phyloP scores from a whole-genome alignment of 495 filamentous ascomycete species.

The Hypoxylon fuscum region DNA sequence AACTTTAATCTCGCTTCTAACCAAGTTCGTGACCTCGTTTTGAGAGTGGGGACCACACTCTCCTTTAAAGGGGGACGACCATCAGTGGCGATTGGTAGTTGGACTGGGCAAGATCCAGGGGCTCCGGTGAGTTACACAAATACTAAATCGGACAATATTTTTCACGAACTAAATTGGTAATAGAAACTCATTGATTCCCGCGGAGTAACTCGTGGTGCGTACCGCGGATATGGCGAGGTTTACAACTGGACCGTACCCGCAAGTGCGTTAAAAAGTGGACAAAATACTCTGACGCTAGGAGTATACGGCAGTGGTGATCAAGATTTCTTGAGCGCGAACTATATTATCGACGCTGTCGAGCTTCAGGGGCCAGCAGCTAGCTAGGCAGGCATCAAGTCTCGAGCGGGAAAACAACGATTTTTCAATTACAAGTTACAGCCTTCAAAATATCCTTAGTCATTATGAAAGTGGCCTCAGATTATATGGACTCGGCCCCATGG shows the following conservation, averaged over 20 bases:
- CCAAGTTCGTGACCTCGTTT: conserved; percentile 47
- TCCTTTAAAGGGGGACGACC: conserved; percentile 65
- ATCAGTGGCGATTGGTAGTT: conserved; percentile 55
- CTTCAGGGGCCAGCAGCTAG: conserved; percentile 44
- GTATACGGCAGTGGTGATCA: conserved; percentile 63
- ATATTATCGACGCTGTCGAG: conserved; percentile 64
- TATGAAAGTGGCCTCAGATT: too few species aligned
- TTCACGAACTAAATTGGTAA: conserved; percentile 6
- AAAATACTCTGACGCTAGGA: conserved; percentile 64
- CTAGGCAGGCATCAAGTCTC: too few species aligned
- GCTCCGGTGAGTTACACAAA: conserved; percentile 58
- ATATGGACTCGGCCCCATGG: too few species aligned
- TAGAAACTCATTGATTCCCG: conserved; percentile 62
- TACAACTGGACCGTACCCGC: conserved; percentile 62
- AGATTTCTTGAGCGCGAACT: conserved; percentile 62
- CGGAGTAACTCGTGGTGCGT: conserved; percentile 68
- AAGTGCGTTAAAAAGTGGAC: conserved; percentile 60
- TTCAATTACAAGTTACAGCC: too few species aligned
- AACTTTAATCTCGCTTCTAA: conserved; percentile 58
- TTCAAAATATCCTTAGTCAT: too few species aligned
- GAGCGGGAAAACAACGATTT: too few species aligned
- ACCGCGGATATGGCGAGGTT: conserved; percentile 64
- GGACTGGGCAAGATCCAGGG: conserved; percentile 52
- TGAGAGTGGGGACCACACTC: conserved; percentile 67
- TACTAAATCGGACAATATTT: neutral